Evolutionary conservation across 352 stramenopile genomes (phyloP).

Genomic region (Globisporangium alternatum): DNA sequence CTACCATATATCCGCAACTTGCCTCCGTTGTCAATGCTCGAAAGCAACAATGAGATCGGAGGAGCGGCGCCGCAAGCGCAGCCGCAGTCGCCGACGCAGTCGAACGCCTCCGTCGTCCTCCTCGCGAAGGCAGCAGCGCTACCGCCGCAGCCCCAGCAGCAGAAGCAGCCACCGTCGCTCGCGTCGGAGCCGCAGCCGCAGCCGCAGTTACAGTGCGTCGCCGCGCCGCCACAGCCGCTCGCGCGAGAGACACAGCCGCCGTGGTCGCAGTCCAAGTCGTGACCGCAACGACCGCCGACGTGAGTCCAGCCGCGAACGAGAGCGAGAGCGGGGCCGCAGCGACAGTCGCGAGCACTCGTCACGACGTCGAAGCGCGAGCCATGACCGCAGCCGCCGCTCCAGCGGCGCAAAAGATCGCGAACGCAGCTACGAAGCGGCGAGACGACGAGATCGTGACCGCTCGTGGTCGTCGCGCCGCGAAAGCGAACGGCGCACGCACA

Average conservation of each 20-base stretch:
- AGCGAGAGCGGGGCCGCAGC: slow-evolving; percentile 9
- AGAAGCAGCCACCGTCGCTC: slow-evolving; percentile 18
- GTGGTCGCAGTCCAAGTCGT: slow-evolving; percentile 12
- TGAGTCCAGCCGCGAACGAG: slow-evolving; percentile 21
- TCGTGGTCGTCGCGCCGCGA: slow-evolving; percentile 7
- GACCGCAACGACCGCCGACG: slow-evolving; percentile 8
- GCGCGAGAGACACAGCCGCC: neutral
- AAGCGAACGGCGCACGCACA: neutral
- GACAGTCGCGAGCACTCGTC: slow-evolving; percentile 19
- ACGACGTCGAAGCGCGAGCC: slow-evolving; percentile 5
- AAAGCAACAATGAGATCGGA: neutral
- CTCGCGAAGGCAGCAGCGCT: neutral
- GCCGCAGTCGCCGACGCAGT: slow-evolving; percentile 9
- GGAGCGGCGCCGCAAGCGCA: slow-evolving; percentile 16
- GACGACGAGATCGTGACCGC: slow-evolving; percentile 4
- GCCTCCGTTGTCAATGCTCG: neutral
- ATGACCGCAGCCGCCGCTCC: slow-evolving; percentile 1
- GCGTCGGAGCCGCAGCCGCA: slow-evolving; percentile 6
- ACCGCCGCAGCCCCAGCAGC: neutral
- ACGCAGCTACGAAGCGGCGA: slow-evolving; percentile 1
- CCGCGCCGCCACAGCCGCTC: slow-evolving; percentile 10
- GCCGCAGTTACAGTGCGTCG: slow-evolving; percentile 16
- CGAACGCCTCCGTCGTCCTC: slow-evolving; percentile 6
- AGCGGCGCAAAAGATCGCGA: slow-evolving; percentile 2
- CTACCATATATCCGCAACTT: neutral